A percentile compares a stretch with the other conserved stretches of the same genome.
Evolutionary conservation across 2,329 filamentous ascomycete genomes (phyloP).

Genomic region (Neopestalotiopsis clavispora): DNA sequence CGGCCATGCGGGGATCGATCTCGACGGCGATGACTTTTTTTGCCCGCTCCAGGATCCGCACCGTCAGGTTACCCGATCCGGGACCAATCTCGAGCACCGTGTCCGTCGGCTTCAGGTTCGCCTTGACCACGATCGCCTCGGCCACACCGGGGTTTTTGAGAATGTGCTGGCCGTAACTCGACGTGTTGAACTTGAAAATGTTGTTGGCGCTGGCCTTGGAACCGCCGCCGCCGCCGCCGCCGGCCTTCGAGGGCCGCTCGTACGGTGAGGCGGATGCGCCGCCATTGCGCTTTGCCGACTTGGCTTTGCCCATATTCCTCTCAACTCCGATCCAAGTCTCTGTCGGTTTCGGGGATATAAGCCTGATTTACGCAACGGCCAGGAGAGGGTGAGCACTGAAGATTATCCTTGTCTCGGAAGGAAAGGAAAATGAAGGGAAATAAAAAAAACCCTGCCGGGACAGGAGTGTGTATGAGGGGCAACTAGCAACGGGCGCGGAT

Average conservation of each 20-base stretch:
- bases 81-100: conserved; percentile 84
- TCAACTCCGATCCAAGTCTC: not conserved
- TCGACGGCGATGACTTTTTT: conserved; percentile 85
- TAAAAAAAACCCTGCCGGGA: not conserved
- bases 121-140: conserved; percentile 73
- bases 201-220: conserved; percentile 65
- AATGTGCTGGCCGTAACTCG: conserved; percentile 84
- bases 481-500: not conserved
- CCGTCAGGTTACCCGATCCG: conserved; percentile 84
- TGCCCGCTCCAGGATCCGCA: conserved; percentile 85
- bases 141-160: conserved; percentile 30
- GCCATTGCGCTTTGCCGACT: conserved; percentile 41
- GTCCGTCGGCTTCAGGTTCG: conserved; percentile 87
- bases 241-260: conserved; percentile 41
- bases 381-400: not conserved
- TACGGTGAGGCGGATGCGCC: conserved; percentile 43
- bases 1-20: conserved; percentile 94
- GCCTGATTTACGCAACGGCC: not conserved
- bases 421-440: not conserved
- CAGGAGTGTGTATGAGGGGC: not conserved
- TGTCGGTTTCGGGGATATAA: not conserved
- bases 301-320: conserved; percentile 45
- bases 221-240: not conserved
- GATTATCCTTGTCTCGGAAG: not conserved
- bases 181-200: conserved; percentile 96